phyloP scores from a whole-genome alignment of 768 basidiomycete genomes.

The Saitozyma sp. region DNA sequence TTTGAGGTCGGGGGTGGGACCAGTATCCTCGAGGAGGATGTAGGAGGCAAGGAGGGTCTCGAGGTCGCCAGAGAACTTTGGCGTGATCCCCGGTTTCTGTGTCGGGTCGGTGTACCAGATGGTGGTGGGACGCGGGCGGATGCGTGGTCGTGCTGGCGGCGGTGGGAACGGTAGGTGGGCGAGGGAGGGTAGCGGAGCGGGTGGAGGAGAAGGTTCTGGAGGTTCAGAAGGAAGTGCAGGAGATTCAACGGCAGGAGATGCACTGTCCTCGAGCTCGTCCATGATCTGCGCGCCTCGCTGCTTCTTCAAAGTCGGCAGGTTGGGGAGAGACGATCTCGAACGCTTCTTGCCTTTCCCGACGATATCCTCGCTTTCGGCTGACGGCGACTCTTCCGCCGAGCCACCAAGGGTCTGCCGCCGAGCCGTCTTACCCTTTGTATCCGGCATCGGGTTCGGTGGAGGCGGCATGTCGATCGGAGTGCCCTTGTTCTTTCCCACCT shows the following conservation, averaged over 20 bases:
- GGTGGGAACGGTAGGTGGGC: constrained; percentile 45
- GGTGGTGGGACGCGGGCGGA: constrained; percentile 63
- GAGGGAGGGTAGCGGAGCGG: constrained; percentile 32
- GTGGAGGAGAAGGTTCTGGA: background rate
- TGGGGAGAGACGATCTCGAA: constrained; percentile 19
- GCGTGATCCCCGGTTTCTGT: constrained; percentile 60
- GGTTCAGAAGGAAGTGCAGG: too few relatives aligned
- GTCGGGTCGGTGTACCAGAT: constrained; percentile 62
- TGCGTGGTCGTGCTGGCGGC: constrained; percentile 68
- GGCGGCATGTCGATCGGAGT: too few relatives aligned
- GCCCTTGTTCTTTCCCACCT: too few relatives aligned
- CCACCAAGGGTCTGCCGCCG: constrained; percentile 6
- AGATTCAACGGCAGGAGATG: too few relatives aligned
- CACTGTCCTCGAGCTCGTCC: too few relatives aligned
- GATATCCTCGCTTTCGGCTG: constrained; percentile 3
- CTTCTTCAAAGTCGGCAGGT: constrained; percentile 20
- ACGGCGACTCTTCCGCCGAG: background rate
- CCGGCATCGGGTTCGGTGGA: too few relatives aligned
- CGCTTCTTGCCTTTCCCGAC: constrained; percentile 27
- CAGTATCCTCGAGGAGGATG: constrained; percentile 58
- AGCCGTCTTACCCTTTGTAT: background rate
- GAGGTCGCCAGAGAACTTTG: constrained; percentile 62
- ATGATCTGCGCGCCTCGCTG: background rate
- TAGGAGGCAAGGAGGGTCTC: constrained; percentile 66
- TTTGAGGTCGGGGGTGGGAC: constrained; percentile 57